Evolutionary conservation across 208 protist genomes (phyloP).

Genomic region (Acanthamoeba divionensis): DNA sequence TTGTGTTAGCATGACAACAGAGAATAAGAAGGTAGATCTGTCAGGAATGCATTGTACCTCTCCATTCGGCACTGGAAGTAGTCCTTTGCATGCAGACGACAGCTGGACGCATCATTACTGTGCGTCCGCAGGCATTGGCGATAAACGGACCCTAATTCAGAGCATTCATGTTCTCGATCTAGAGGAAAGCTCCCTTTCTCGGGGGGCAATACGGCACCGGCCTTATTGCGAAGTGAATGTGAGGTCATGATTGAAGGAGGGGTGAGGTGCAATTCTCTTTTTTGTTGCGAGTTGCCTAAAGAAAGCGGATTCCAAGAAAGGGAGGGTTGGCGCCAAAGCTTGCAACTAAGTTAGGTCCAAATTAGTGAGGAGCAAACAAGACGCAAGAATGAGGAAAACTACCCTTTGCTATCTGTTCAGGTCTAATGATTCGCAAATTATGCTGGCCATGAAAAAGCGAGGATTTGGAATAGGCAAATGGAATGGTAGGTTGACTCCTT

Average conservation of each 20-base stretch:
- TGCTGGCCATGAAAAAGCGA: slow-evolving; percentile 56
- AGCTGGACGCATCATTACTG: neutral
- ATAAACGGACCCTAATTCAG: neutral
- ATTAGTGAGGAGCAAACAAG: neutral
- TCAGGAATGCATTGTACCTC: neutral
- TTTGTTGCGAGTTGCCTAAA: neutral
- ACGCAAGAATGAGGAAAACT: neutral
- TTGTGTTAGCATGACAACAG: neutral
- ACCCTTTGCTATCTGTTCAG: neutral
- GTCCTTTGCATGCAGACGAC: neutral
- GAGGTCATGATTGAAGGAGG: neutral
- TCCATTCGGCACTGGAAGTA: slow-evolving; percentile 51
- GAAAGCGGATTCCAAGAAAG: too few relatives aligned
- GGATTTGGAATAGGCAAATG: slow-evolving; percentile 54
- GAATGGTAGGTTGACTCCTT: neutral
- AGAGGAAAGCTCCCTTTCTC: slow-evolving; percentile 54
- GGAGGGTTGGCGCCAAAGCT: too few relatives aligned
- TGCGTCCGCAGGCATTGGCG: neutral
- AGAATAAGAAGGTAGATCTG: neutral
- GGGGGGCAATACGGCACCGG: neutral
- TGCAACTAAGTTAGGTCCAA: too few relatives aligned
- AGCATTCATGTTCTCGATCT: slow-evolving; percentile 20
- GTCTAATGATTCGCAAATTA: neutral
- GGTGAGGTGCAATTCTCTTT: neutral
- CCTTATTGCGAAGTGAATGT: slow-evolving; percentile 19